Percentiles rank a stretch among this genome's conserved stretches.
These are phyloP conservation scores for Colletotrichum kahawae DNA, from an alignment of 2,329 filamentous ascomycete species.

Conservation along the genomic window DNA sequence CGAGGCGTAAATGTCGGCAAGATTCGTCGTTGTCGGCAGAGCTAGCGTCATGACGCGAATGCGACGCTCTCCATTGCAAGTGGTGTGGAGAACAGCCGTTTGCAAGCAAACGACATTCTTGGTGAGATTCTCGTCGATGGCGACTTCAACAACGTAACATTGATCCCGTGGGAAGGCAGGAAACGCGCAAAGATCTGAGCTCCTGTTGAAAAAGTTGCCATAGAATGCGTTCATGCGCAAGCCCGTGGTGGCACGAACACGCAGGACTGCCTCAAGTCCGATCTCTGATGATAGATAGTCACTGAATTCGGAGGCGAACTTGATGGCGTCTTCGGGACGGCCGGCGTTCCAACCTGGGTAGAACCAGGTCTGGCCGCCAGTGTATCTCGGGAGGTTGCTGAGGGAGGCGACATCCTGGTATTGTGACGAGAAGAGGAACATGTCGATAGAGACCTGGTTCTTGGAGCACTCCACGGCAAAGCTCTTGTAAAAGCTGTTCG, in stretches of 20 bases:
- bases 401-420: conserved; percentile 98
- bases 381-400: conserved; percentile 94
- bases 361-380: conserved; percentile 97
- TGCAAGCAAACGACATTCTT: conserved; percentile 94
- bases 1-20: conserved; percentile 92
- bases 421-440: conserved; percentile 95
- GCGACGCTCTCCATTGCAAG: conserved; percentile 93
- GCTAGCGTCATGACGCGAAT: conserved; percentile 94
- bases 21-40: conserved; percentile 87
- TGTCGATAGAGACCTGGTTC: conserved; percentile 97
- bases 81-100: conserved; percentile 94
- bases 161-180: conserved; percentile 97
- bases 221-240: conserved; percentile 98
- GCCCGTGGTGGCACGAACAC: conserved; percentile 93
- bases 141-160: conserved; percentile 96
- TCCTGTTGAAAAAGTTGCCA: conserved; percentile 99
- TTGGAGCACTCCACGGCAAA: conserved; percentile 99
- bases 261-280: conserved; percentile 91
- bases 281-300: conserved; percentile 98
- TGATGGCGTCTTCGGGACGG: conserved; percentile 92
- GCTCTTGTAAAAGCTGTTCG: conserved; percentile 97
- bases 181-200: conserved; percentile 96
- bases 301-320: conserved; percentile 95
- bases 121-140: conserved; percentile 91
- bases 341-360: conserved; percentile 98